Evolutionary conservation across 768 basidiomycete species (phyloP), one percentile per base, ranked within the genome.

Genomic region (Termitomyces bulborhizus): DNA sequence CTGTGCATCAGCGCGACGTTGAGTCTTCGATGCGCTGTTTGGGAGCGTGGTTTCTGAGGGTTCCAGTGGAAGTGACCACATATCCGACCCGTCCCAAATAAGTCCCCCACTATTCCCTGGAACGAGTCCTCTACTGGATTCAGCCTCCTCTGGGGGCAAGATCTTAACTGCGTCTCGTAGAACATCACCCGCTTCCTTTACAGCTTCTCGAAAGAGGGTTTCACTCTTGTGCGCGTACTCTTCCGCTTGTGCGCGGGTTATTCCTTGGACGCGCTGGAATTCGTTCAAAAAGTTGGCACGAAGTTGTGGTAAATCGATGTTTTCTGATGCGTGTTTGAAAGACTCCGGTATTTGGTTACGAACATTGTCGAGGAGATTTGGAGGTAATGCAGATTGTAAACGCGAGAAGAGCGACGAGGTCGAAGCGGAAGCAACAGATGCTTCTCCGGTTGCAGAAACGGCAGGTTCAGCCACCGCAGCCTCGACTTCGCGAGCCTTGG

Each of bases 161-260:
- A 97, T 88, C 68, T 94, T 95, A 63, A 98, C 92, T 11, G 91
- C 93, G 48, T 98, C 94, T 51, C 79, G 84, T 9, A 95, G 73
- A 15, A 87, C 85, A 59, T 89, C 93, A 54, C 89, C 81, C 6
- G 90, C 88, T 63, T 91, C 90, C 63, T 83, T 86, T 62, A 90
- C 78, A 2, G 84, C 88, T 55, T 85, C 86, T 40, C 81, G 75
- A 31, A 88, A 66, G 34, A 86, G 64, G 7, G 68, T 76, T 60
- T 88, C 86, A 66, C 85, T 86, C 73, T 84, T 87, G 63, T 86
- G 83, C 31, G 88, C 81, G 65, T 93, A 93, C 61, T 90, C 92
- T 67, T 92, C 93, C 6, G 90, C 90, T 58, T 88, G 87, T 4
- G 83, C 73, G n/a, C 77, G 77, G 50, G 83, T 84, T 40, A 87